Conservation (phyloP, 106 monocot species). For the Allium sativum region DNA sequence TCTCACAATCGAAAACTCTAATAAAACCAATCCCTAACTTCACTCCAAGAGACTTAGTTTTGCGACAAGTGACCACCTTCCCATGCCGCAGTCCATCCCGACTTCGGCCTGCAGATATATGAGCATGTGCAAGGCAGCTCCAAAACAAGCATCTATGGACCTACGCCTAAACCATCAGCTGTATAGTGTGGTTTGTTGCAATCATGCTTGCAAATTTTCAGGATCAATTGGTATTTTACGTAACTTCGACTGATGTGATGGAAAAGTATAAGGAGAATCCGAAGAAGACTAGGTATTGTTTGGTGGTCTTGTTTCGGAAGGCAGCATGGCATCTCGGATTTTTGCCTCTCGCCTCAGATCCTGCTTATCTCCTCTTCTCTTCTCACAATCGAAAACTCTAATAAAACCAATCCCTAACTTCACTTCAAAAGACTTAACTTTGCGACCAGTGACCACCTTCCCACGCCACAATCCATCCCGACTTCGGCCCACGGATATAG, state of each 20-base stretch:
- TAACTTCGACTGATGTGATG: constrained; percentile 83
- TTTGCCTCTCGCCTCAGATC: constrained; percentile 20
- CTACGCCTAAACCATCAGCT: constrained; percentile 81
- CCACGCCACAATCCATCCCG: constrained; percentile 15
- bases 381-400: constrained; percentile 6
- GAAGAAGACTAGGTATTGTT: constrained; percentile 70
- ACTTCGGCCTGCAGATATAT: constrained; percentile 61
- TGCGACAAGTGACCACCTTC: constrained; percentile 16
- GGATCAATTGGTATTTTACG: constrained; percentile 91
- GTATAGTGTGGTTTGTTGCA: constrained; percentile 83
- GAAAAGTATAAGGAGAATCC: constrained; percentile 49
- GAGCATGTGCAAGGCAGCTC: constrained; percentile 82
- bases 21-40: neutral
- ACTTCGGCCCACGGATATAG: constrained; percentile 62
- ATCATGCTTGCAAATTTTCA: constrained; percentile 90
- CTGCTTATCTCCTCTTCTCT: constrained; percentile 13
- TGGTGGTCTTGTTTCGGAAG: constrained; percentile 90
- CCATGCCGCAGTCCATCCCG: constrained; percentile 15
- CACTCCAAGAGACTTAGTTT: neutral
- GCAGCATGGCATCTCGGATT: constrained; percentile 56
- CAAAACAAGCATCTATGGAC: constrained; percentile 92
- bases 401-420: neutral
- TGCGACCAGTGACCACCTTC: constrained; percentile 16
- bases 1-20: constrained; percentile 6
- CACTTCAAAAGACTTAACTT: neutral